Evolutionary conservation across 257 asterid genomes (phyloP).

Genomic region (Salvia rosmarinus): DNA sequence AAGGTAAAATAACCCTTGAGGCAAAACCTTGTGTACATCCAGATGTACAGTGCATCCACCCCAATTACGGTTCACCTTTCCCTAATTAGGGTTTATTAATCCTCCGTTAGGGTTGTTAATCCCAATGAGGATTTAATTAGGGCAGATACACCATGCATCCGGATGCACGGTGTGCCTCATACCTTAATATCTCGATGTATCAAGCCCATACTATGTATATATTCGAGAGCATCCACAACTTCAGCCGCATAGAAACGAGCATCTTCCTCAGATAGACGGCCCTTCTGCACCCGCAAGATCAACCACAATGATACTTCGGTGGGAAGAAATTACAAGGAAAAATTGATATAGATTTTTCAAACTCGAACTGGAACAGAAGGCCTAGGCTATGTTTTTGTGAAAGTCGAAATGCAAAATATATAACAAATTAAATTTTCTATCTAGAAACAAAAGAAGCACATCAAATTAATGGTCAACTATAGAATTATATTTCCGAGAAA

Average conservation of each 20-base stretch:
- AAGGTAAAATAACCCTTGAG: no score
- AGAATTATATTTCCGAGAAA: constrained; percentile 14
- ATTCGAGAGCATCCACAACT: constrained; percentile 98
- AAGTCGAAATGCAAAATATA: background rate
- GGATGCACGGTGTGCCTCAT: no score
- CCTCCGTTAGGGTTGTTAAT: no score
- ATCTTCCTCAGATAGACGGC: constrained; percentile 87
- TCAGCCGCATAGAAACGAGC: constrained; percentile 97
- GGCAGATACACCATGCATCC: no score
- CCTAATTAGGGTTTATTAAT: no score
- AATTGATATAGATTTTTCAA: background rate
- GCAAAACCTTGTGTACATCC: no score
- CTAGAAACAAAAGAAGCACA: background rate
- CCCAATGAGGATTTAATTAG: no score
- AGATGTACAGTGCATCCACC: no score
- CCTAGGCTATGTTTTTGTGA: background rate
- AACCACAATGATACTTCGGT: constrained; percentile 13
- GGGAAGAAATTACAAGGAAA: background rate
- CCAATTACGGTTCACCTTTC: no score
- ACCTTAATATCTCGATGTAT: constrained; percentile 99
- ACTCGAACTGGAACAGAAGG: background rate
- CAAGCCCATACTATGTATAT: constrained; percentile 93
- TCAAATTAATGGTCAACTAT: background rate
- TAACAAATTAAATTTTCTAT: background rate
- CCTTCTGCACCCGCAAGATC: constrained; percentile 71